phyloP scores from a whole-genome alignment of 1,284 basidiomycete genomes.

The Moesziomyces parantarcticus region DNA sequence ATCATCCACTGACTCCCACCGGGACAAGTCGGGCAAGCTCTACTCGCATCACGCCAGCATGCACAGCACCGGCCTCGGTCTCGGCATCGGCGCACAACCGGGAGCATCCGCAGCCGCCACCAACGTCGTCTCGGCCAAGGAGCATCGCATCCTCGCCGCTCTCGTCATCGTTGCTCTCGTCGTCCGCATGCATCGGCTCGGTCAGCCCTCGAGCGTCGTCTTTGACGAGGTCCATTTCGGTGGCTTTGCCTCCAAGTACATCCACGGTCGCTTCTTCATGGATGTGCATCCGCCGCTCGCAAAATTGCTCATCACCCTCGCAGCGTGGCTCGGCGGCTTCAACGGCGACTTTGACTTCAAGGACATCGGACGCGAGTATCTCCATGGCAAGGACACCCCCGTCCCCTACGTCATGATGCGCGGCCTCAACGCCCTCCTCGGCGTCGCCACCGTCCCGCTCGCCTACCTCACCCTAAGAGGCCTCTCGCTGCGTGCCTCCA shows the following conservation, averaged over 20 bases:
- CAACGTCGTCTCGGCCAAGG: conserved; percentile 21
- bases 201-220: conserved; percentile 64
- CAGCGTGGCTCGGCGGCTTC: conserved; percentile 88
- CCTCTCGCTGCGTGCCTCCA: conserved; percentile 83
- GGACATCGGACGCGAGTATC: conserved; percentile 78
- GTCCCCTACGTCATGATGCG: conserved; percentile 98
- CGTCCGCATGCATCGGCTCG: conserved; percentile 59
- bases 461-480: conserved; percentile 93
- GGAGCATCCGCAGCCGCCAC: conserved; percentile 37
- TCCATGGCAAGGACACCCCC: conserved; percentile 65
- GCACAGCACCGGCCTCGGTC: conserved; percentile 43
- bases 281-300: conserved; percentile 98
- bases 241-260: conserved; percentile 80
- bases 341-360: conserved; percentile 95
- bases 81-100: conserved; percentile 45
- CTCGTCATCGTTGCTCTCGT: conserved; percentile 40
- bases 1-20: conserved; percentile 23
- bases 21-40: conserved; percentile 33
- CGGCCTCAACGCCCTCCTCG: conserved; percentile 86
- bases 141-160: conserved; percentile 40
- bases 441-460: conserved; percentile 87
- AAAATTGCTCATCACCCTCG: conserved; percentile 91
- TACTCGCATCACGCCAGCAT: conserved; percentile 10
- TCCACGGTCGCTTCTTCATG: conserved; percentile 88
- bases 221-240: conserved; percentile 68